Base-by-base conservation (phyloP, 257 asterid genomes). In the Nicotiana sylvestris region DNA sequence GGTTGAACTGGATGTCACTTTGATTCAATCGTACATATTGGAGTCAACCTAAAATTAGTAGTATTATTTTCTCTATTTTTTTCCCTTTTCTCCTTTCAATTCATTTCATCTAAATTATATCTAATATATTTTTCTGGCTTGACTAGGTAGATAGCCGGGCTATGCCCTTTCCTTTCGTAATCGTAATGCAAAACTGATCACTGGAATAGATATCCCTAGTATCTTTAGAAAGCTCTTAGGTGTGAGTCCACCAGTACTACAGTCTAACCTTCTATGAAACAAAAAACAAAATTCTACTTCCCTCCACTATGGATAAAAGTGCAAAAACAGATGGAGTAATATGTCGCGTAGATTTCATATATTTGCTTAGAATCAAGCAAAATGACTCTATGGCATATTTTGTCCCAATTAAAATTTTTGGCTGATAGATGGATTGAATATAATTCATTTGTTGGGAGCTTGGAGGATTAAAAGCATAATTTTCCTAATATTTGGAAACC, bases 61-160 rank as follows among this genome's bases (percentile, higher is more conserved):
- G 16, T 49, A 8, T 15, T 51, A 18, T 12, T 46, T 72, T 16
- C 13, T 25, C 25, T 39, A 43, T 7, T 43, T 72, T 46, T 5
- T 1, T 9, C 35, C 49, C 17, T 12, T 15, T 76, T 76, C 53
- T 51, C 27, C 80, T 51, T 76, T 62, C 5, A 51, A 27, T 15
- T 76, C 80, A 76, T 29, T 61, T 76, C 29, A 29, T 72, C 7
- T 25, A 72, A 72, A 21, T 72, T 72, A 21, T 74, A 70, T 70
- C 35, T 43, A 43, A 43, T 70, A 9, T 32, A 49, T 74, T 49
- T 53, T 72, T 49, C 27, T 76, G 62, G 17, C 80, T 51, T n/a
- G 46, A 76, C 62, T 76, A 76, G 80, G 62, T 49, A 49, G 13
- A 7, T 74, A 74, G 61, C 79, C 27, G 16, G 27, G 46, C 64